Conservation (phyloP, 768 basidiomycete species). For the Rubroboletus satanas region DNA sequence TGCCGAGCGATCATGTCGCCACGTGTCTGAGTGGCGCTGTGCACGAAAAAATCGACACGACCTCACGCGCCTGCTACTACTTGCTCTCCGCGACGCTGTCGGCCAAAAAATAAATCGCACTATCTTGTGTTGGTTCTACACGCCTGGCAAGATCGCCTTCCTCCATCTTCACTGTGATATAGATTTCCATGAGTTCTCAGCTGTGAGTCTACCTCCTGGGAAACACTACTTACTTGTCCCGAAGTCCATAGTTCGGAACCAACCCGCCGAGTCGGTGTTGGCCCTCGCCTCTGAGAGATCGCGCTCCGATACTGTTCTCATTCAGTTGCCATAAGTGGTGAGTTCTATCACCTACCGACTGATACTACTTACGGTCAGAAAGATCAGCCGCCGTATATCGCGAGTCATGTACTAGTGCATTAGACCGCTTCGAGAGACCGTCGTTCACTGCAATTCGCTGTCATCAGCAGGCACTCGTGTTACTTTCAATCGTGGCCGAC, state of each 20-base stretch:
- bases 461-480: background rate
- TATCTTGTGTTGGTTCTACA: background rate
- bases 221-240: background rate
- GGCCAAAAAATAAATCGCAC: constrained; percentile 1
- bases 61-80: background rate
- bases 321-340: background rate
- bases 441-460: background rate
- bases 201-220: background rate
- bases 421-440: background rate
- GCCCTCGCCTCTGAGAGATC: background rate
- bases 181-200: background rate
- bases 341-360: background rate
- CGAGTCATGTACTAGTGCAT: background rate
- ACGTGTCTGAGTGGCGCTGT: too few species aligned
- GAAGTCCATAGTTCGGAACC: background rate
- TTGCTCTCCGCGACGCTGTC: background rate
- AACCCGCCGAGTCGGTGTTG: background rate
- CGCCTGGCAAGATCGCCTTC: background rate
- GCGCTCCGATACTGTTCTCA: background rate
- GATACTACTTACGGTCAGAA: background rate
- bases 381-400: background rate
- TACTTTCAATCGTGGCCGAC: background rate
- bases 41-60: background rate
- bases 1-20: too few species aligned
- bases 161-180: background rate